phyloP scores from a whole-genome alignment of 257 asterid species.

The Nicotiana attenuata region DNA sequence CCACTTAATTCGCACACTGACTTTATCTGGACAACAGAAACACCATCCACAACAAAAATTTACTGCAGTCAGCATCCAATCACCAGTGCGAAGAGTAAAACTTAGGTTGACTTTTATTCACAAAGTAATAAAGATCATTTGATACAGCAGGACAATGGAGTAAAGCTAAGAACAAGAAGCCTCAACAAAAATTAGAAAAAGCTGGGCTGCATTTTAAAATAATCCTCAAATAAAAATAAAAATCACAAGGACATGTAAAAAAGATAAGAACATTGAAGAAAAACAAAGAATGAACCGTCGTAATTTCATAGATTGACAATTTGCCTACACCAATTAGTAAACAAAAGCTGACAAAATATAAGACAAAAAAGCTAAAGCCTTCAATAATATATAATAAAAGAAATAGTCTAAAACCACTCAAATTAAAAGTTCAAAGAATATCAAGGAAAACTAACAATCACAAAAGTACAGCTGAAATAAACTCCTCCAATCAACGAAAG shows the following conservation, averaged over 20 bases:
- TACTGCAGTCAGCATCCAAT: constrained; percentile 15
- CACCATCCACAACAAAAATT: constrained; percentile 1
- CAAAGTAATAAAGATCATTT: neutral
- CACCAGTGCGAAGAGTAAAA: neutral
- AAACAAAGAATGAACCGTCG: neutral
- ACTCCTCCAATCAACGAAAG: neutral
- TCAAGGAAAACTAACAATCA: constrained; percentile 1
- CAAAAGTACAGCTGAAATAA: neutral
- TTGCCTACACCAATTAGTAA: neutral
- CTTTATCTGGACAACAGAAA: constrained; percentile 42
- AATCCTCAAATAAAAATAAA: neutral
- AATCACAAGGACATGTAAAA: neutral
- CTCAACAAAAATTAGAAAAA: neutral
- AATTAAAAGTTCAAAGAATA: neutral
- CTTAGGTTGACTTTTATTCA: neutral
- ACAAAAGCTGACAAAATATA: constrained; percentile 1
- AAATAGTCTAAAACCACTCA: neutral
- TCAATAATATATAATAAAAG: neutral
- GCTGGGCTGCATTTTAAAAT: neutral
- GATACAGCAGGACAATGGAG: neutral
- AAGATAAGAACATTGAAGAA: neutral
- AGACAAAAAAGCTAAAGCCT: neutral
- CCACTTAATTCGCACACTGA: constrained; percentile 68
- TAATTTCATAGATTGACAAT: neutral
- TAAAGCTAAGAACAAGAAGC: neutral